Percentiles rank a stretch among this genome's conserved stretches.
These are phyloP conservation scores for Nyssa sinensis DNA, from an alignment of 148 eudicot species.

Conservation along the genomic window DNA sequence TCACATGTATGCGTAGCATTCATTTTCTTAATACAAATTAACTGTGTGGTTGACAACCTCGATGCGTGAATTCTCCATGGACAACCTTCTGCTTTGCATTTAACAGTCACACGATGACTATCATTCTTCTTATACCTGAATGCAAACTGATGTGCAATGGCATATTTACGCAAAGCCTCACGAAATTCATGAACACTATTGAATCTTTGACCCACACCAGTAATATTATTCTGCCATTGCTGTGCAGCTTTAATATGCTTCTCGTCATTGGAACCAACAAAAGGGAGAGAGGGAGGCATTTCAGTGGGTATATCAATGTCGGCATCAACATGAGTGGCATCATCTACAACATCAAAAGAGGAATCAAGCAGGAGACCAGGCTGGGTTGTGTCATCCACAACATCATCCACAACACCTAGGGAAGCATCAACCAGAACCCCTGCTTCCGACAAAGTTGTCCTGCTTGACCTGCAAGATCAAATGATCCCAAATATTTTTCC, in stretches of 20 bases:
- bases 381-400: conserved; percentile 52
- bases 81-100: conserved; percentile 92
- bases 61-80: conserved; percentile 99
- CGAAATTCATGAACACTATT: conserved; percentile 84
- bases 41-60: conserved; percentile 79
- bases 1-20: conserved; percentile 83
- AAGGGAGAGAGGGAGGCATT: conserved; percentile 30
- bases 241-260: conserved; percentile 69
- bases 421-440: conserved; percentile 53
- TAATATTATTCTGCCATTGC: conserved; percentile 83
- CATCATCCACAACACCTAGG: conserved; percentile 34
- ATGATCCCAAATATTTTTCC: conserved; percentile 24
- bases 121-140: conserved; percentile 90
- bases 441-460: conserved; percentile 74
- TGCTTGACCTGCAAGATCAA: conserved; percentile 70
- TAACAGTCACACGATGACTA: conserved; percentile 94
- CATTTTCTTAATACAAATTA: conserved; percentile 94
- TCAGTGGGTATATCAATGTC: conserved; percentile 47
- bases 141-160: conserved; percentile 90
- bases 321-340: conserved; percentile 37
- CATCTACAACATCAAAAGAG: conserved; percentile 52
- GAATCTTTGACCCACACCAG: conserved; percentile 95
- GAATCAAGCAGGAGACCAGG: conserved; percentile 55
- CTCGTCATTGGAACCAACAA: conserved; percentile 51
- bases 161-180: conserved; percentile 79